Percentiles rank a stretch among this genome's conserved stretches.
phyloP scores from a whole-genome alignment of 768 basidiomycete species.

The Amanita jacksonii region DNA sequence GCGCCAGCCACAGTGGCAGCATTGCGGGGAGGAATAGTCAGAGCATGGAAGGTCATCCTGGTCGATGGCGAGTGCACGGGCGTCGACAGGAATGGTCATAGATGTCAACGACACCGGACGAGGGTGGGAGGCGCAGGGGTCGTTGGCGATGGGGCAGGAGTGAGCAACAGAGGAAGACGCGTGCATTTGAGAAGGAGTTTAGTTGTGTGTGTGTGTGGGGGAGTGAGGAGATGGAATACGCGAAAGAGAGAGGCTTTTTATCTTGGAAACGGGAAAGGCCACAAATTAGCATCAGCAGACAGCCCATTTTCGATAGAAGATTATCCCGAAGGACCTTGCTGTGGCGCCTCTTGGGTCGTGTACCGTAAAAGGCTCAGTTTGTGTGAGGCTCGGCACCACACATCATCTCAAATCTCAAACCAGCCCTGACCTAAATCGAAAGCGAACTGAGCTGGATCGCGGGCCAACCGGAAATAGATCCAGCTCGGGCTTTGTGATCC shows the following conservation, averaged over 20 bases:
- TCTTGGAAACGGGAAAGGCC: slow-evolving; percentile 14
- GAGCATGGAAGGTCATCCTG: slow-evolving; percentile 21
- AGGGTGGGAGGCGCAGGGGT: slow-evolving; percentile 9
- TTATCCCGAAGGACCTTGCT: slow-evolving; percentile 9
- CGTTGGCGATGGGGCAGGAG: slow-evolving; percentile 12
- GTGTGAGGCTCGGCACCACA: not conserved
- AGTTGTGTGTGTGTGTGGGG: slow-evolving; percentile 10
- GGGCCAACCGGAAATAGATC: too few species aligned
- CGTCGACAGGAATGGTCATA: slow-evolving; percentile 5
- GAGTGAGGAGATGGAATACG: slow-evolving; percentile 14
- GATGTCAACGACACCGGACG: slow-evolving; percentile 6
- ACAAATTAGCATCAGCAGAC: slow-evolving; percentile 5
- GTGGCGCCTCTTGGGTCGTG: slow-evolving; percentile 3
- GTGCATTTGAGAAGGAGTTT: slow-evolving; percentile 1
- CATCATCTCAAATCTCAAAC: slow-evolving; percentile 4
- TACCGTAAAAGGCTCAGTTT: slow-evolving; percentile 1
- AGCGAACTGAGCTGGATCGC: too few species aligned
- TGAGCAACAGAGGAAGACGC: slow-evolving; percentile 10
- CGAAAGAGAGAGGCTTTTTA: slow-evolving; percentile 25
- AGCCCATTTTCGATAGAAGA: slow-evolving; percentile 4
- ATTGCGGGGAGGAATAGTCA: slow-evolving; percentile 58
- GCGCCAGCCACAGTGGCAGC: slow-evolving; percentile 71
- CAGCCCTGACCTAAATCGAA: slow-evolving; percentile 5
- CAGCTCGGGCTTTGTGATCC: too few species aligned
- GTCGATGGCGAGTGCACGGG: slow-evolving; percentile 15